Percentiles rank a stretch among this genome's conserved stretches.
These are phyloP conservation scores for Apostasia shenzhenica DNA, from an alignment of 106 monocot species.

Conservation along the genomic window DNA sequence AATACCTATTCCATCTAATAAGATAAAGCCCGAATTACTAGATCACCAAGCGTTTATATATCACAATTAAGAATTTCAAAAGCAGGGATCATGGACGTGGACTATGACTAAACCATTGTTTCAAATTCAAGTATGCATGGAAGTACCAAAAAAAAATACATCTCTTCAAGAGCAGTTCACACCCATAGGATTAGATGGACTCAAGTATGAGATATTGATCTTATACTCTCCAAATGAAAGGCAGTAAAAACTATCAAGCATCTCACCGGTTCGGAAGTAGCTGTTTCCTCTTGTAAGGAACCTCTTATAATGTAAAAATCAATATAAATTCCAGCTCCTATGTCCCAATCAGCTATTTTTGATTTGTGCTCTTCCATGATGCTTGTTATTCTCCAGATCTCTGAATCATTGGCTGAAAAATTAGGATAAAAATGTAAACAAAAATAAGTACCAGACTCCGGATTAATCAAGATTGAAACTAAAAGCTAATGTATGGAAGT, in stretches of 20 bases:
- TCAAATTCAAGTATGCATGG: too few relatives aligned
- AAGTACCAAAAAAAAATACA: too few relatives aligned
- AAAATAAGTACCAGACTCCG: not conserved
- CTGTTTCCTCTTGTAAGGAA: slow-evolving; percentile 59
- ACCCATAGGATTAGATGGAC: not conserved
- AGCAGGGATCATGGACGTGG: too few relatives aligned
- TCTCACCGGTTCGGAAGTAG: slow-evolving; percentile 41
- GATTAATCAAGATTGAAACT: not conserved
- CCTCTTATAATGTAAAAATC: slow-evolving; percentile 56
- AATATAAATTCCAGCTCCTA: slow-evolving; percentile 85
- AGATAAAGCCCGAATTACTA: too few relatives aligned
- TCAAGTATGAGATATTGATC: not conserved
- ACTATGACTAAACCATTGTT: too few relatives aligned
- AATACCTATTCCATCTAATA: too few relatives aligned
- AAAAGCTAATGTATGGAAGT: too few relatives aligned
- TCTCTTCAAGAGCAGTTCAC: too few relatives aligned
- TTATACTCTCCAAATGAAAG: slow-evolving; percentile 1
- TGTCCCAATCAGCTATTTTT: slow-evolving; percentile 90
- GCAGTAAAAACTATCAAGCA: slow-evolving; percentile 2
- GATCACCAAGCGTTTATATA: too few relatives aligned
- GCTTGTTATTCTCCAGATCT: slow-evolving; percentile 74
- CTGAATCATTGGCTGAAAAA: slow-evolving; percentile 65
- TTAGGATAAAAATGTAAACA: not conserved
- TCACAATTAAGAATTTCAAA: too few relatives aligned
- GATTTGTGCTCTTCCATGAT: slow-evolving; percentile 70